Evolutionary conservation across 2,329 filamentous ascomycete genomes (phyloP).

Genomic region (Aureobasidium sp.): DNA sequence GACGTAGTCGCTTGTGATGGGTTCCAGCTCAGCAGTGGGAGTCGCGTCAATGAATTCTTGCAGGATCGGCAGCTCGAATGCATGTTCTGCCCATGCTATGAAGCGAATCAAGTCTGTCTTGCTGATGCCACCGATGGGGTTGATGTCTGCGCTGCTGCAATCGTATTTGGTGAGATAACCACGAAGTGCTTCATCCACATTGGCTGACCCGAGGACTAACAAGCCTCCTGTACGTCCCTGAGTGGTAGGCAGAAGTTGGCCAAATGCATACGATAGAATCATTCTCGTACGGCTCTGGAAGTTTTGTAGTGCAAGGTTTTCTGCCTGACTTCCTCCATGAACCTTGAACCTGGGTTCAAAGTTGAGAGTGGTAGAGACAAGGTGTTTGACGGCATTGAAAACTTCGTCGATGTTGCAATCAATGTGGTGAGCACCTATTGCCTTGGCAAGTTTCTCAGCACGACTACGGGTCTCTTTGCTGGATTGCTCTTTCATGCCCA

Average conservation of each 20-base stretch:
- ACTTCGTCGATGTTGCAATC: constrained; percentile 66
- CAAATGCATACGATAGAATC: constrained; percentile 58
- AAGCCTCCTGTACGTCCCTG: constrained; percentile 51
- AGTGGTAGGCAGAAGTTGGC: constrained; percentile 53
- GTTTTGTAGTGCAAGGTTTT: constrained; percentile 60
- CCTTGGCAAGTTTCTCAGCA: constrained; percentile 50
- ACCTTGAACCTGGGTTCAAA: constrained; percentile 57
- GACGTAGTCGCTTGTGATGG: constrained; percentile 54
- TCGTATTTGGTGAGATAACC: constrained; percentile 68
- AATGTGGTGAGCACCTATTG: constrained; percentile 63
- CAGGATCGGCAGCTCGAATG: constrained; percentile 57
- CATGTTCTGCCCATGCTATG: constrained; percentile 53
- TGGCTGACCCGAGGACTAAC: constrained; percentile 59
- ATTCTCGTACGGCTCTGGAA: constrained; percentile 59
- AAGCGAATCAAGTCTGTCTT: constrained; percentile 66
- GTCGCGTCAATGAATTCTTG: constrained; percentile 54
- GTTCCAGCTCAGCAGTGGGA: constrained; percentile 47
- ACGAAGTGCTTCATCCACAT: constrained; percentile 52
- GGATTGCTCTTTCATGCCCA: constrained; percentile 60
- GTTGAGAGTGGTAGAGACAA: constrained; percentile 50
- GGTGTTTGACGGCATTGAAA: constrained; percentile 50
- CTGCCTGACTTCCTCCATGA: constrained; percentile 50
- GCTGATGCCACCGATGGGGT: constrained; percentile 55
- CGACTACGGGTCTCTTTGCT: constrained; percentile 58
- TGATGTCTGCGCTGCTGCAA: constrained; percentile 45